A percentile compares a stretch with the other conserved stretches of the same genome.
phyloP scores from a whole-genome alignment of 2,329 filamentous ascomycete genomes.

The Madurella mycetomatis region DNA sequence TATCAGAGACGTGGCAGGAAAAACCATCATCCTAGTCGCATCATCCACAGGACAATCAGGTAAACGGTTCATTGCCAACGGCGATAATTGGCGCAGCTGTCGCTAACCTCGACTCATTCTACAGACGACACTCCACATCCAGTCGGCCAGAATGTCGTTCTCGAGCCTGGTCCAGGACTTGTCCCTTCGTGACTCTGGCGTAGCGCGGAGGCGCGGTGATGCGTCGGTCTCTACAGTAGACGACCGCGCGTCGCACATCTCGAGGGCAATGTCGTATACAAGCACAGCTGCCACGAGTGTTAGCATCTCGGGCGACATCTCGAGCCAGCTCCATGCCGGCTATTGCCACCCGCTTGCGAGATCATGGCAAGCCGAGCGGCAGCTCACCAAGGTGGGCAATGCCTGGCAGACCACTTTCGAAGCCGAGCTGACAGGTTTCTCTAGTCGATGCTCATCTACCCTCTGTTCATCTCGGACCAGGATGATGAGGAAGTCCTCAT shows the following conservation, averaged over 20 bases:
- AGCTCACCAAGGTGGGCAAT: constrained; percentile 70
- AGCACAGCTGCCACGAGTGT: constrained; percentile 65
- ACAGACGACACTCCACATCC: not conserved
- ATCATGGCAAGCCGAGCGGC: constrained; percentile 78
- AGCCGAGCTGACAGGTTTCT: constrained; percentile 7
- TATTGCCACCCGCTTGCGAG: constrained; percentile 76
- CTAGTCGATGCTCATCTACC: constrained; percentile 97
- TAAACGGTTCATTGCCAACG: no score
- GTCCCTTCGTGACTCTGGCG: constrained; percentile 52
- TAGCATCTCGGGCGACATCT: constrained; percentile 70
- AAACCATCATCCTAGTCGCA: not conserved
- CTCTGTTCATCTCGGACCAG: constrained; percentile 91
- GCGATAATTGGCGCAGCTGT: no score
- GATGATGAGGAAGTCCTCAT: constrained; percentile 89
- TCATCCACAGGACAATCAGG: no score
- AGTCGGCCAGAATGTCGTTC: constrained; percentile 53
- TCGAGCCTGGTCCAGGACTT: constrained; percentile 64
- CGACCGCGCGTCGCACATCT: constrained; percentile 58
- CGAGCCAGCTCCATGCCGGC: constrained; percentile 76
- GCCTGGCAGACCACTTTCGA: not conserved
- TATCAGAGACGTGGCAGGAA: not conserved
- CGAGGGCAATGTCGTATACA: constrained; percentile 60
- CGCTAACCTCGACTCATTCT: no score
- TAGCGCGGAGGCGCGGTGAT: constrained; percentile 44
- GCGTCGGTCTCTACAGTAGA: constrained; percentile 49